phyloP scores from a whole-genome alignment of 805 yeast species.

The Metschnikowia noctiluminum region DNA sequence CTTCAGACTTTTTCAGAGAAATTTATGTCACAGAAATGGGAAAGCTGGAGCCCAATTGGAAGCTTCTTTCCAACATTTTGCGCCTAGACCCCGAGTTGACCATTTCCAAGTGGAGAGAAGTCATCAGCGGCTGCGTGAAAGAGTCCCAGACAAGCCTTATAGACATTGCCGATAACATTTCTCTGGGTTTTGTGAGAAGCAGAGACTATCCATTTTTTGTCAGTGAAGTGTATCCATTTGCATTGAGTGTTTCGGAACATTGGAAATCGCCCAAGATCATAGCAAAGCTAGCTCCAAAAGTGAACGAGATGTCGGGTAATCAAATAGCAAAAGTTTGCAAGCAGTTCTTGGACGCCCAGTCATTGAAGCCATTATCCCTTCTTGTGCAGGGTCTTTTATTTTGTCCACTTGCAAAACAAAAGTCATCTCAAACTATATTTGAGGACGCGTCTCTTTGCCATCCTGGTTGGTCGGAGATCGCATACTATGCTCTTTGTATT shows the following conservation, averaged over 20 bases:
- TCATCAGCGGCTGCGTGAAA: conserved; percentile 20
- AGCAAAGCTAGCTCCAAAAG: conserved; percentile 35
- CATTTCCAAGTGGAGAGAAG: conserved; percentile 36
- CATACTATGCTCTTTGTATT: conserved; percentile 46
- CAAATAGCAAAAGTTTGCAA: conserved; percentile 33
- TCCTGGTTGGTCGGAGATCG: conserved; percentile 41
- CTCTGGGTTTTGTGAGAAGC: conserved; percentile 49
- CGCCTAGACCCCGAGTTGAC: conserved; percentile 59
- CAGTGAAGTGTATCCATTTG: conserved; percentile 39
- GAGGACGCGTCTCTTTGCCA: conserved; percentile 14
- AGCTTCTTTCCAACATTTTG: conserved; percentile 45
- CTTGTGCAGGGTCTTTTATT: conserved; percentile 39
- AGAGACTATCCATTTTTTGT: conserved; percentile 56
- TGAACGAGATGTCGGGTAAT: conserved; percentile 44
- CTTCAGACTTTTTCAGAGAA: conserved; percentile 47
- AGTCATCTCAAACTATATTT: conserved; percentile 4
- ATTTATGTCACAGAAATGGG: conserved; percentile 33
- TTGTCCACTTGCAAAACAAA: conserved; percentile 23
- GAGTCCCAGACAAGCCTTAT: not conserved
- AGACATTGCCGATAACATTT: conserved; percentile 29
- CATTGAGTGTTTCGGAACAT: conserved; percentile 14
- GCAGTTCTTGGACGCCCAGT: conserved; percentile 2
- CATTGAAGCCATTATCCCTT: conserved; percentile 9
- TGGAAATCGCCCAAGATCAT: conserved; percentile 32
- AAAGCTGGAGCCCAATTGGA: conserved; percentile 34